Evolutionary conservation across 2,329 filamentous ascomycete genomes (phyloP).

Genomic region (Pseudogymnoascus sp.): DNA sequence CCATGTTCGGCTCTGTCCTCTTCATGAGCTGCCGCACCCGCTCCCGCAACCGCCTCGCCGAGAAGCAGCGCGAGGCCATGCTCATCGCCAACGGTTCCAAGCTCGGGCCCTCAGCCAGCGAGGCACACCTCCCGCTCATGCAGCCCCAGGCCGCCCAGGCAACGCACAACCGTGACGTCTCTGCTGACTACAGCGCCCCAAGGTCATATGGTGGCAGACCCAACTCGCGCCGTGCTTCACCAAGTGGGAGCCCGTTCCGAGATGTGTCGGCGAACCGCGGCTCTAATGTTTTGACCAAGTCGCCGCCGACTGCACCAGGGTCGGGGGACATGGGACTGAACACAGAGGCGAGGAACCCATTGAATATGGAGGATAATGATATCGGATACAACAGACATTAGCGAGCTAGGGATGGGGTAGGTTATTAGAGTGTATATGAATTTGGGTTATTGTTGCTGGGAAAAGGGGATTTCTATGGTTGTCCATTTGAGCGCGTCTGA

Average conservation of each 20-base stretch:
- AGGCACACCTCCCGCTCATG: not conserved
- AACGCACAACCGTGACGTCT: not conserved
- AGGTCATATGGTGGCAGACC: not conserved
- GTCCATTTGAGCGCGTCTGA: not conserved
- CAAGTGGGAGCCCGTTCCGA: not conserved
- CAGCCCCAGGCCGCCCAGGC: not conserved
- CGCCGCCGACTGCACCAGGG: not conserved
- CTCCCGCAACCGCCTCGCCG: not conserved
- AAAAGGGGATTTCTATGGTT: not conserved
- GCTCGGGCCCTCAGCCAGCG: not conserved
- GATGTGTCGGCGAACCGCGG: not conserved
- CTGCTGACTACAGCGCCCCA: not conserved
- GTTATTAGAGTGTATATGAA: not conserved
- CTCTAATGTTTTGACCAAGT: not conserved
- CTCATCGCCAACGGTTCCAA: not conserved
- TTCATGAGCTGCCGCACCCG: constrained; percentile 5
- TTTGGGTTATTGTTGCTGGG: not conserved
- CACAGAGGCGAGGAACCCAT: constrained; percentile 1
- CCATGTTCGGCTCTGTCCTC: constrained; percentile 5
- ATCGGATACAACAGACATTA: constrained; percentile 1
- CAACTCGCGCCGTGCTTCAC: not conserved
- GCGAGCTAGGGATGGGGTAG: not conserved
- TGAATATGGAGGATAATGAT: constrained; percentile 5
- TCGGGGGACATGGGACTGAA: not conserved
- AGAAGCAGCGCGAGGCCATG: constrained; percentile 2